Conservation (phyloP, 805 yeast species). For the Candida namnaoensis region DNA sequence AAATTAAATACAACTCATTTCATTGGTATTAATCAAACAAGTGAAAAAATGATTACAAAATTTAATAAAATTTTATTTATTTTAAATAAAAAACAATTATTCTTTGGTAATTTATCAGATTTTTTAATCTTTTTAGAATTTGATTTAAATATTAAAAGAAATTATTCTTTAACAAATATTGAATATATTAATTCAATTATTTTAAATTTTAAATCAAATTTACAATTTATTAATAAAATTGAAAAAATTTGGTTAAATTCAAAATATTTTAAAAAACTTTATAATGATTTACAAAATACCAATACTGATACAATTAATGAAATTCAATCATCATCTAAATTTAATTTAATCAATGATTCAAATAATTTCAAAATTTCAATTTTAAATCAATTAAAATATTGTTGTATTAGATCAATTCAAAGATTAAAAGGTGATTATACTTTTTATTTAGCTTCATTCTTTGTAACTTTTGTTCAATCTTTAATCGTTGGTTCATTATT, state of each 20-base stretch:
- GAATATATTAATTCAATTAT: no score
- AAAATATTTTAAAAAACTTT: no score
- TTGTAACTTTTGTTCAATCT: constrained; percentile 48
- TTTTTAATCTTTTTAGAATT: no score
- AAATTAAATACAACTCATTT: constrained; percentile 49
- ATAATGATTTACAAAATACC: no score
- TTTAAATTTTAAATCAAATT: no score
- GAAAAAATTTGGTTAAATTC: no score
- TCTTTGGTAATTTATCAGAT: constrained; percentile 29
- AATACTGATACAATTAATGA: no score
- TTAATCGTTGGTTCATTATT: constrained; percentile 54
- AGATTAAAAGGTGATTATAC: constrained; percentile 49
- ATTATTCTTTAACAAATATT: no score
- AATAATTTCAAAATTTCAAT: constrained; percentile 3
- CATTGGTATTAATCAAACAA: constrained; percentile 62
- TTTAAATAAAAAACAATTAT: constrained; percentile 55
- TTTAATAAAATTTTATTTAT: constrained; percentile 56
- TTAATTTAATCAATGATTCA: no score
- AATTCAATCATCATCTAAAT: no score
- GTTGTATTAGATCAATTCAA: constrained; percentile 44
- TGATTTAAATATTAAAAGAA: no score
- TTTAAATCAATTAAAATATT: constrained; percentile 36
- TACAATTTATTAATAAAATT: no score
- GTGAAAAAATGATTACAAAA: constrained; percentile 51
- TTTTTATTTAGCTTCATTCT: constrained; percentile 39